Conservation (phyloP, 2,329 filamentous ascomycete genomes). For the Beauveria caledonica region DNA sequence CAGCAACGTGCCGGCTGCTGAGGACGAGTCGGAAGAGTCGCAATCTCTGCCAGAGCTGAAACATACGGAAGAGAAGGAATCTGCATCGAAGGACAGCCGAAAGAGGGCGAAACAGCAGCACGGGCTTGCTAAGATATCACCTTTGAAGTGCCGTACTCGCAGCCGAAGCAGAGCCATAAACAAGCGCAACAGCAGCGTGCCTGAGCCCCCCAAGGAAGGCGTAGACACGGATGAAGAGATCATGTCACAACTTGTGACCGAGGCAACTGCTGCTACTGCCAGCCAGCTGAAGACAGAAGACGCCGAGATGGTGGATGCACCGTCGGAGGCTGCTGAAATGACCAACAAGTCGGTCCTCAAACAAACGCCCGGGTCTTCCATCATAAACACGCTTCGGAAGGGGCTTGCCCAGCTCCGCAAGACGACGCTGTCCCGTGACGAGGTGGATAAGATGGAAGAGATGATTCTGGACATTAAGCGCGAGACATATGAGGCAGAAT, state of each 20-base stretch:
- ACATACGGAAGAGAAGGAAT: background rate
- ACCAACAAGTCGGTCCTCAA: constrained; percentile 1
- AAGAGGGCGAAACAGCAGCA: background rate
- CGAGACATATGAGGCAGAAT: constrained; percentile 63
- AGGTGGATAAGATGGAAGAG: constrained; percentile 67
- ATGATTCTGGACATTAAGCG: constrained; percentile 70
- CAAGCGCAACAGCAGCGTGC: background rate
- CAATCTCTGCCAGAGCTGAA: constrained; percentile 7
- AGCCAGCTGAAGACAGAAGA: constrained; percentile 21
- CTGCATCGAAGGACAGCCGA: background rate
- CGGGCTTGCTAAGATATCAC: background rate
- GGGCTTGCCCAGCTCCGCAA: constrained; percentile 49
- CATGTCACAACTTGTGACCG: constrained; percentile 32
- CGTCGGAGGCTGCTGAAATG: constrained; percentile 5
- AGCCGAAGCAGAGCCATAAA: background rate
- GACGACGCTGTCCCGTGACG: constrained; percentile 52
- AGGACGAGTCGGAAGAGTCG: background rate
- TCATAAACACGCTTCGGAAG: constrained; percentile 26
- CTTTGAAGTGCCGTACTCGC: constrained; percentile 1
- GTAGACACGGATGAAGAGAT: constrained; percentile 34
- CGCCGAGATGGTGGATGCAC: constrained; percentile 15
- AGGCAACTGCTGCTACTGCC: constrained; percentile 31
- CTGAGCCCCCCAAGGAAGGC: constrained; percentile 15
- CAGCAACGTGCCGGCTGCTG: background rate
- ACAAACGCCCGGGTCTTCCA: constrained; percentile 11